phyloP scores from a whole-genome alignment of 202 grass and related monocot species.

The Digitaria exilis region DNA sequence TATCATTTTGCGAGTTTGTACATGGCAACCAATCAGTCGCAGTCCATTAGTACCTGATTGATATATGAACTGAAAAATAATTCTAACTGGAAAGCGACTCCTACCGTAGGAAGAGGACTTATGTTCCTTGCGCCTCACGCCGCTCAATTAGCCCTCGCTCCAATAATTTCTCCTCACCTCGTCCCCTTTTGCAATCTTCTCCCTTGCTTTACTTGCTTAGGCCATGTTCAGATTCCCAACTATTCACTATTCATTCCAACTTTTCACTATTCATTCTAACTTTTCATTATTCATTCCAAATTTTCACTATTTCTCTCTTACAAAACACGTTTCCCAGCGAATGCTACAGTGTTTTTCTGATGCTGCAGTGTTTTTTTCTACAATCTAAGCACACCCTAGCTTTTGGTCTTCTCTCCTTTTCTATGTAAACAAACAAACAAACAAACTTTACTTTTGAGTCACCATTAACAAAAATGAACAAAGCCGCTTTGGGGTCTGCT shows the following conservation, averaged over 20 bases:
- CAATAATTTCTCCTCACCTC: constrained; percentile 6
- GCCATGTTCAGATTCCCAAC: no score
- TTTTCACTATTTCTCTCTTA: no score
- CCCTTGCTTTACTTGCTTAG: background rate
- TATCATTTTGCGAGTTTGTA: no score
- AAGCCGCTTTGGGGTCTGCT: no score
- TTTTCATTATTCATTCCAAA: no score
- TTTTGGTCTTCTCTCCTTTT: constrained; percentile 12
- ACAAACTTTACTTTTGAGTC: constrained; percentile 37
- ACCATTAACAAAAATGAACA: no score
- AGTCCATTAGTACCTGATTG: background rate
- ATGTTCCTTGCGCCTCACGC: constrained; percentile 20
- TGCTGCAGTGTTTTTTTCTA: no score
- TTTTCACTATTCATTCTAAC: no score
- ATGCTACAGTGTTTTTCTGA: no score
- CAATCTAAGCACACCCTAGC: no score
- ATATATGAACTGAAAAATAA: background rate
- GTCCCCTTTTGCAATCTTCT: background rate
- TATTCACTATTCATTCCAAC: no score
- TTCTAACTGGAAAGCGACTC: background rate
- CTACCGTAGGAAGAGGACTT: background rate
- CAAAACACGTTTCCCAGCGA: no score
- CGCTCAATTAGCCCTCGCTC: background rate
- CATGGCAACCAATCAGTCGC: background rate
- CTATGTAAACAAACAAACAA: background rate